A percentile compares a stretch with the other conserved stretches of the same genome.
Evolutionary conservation across 257 asterid species (phyloP).

Genomic region (Nyctanthes arbortristis): DNA sequence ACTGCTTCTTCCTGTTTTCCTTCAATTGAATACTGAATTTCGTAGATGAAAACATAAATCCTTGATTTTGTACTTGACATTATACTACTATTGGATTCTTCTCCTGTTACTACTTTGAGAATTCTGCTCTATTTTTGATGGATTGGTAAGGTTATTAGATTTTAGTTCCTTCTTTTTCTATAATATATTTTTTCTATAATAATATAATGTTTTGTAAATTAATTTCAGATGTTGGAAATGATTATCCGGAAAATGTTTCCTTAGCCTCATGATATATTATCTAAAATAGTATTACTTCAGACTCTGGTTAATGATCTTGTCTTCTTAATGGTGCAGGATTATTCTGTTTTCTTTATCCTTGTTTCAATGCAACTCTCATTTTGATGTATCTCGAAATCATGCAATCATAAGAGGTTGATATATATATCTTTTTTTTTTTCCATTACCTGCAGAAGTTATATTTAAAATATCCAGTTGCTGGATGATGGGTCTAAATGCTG

Average conservation of each 20-base stretch:
- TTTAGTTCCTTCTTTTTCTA: neutral
- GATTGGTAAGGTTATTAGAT: neutral
- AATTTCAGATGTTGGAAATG: neutral
- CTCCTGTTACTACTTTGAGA: neutral
- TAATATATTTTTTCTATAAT: neutral
- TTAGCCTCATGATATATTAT: neutral
- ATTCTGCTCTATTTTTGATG: neutral
- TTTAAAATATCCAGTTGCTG: slow-evolving; percentile 8
- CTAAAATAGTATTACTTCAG: neutral
- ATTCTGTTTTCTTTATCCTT: neutral
- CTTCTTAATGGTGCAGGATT: neutral
- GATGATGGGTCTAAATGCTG: slow-evolving; percentile 7
- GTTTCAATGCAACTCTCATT: neutral
- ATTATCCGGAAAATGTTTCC: neutral
- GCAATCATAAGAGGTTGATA: neutral
- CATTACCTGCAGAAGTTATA: slow-evolving; percentile 9
- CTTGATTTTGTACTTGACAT: neutral
- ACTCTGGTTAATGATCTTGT: neutral
- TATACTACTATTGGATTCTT: neutral
- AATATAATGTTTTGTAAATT: too few species aligned
- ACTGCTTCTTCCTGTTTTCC: neutral
- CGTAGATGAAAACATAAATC: neutral
- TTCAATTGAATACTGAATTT: neutral
- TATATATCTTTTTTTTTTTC: neutral
- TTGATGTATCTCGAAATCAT: neutral